Conservation (phyloP, 2,329 filamentous ascomycete species). For the Capronia coronata region DNA sequence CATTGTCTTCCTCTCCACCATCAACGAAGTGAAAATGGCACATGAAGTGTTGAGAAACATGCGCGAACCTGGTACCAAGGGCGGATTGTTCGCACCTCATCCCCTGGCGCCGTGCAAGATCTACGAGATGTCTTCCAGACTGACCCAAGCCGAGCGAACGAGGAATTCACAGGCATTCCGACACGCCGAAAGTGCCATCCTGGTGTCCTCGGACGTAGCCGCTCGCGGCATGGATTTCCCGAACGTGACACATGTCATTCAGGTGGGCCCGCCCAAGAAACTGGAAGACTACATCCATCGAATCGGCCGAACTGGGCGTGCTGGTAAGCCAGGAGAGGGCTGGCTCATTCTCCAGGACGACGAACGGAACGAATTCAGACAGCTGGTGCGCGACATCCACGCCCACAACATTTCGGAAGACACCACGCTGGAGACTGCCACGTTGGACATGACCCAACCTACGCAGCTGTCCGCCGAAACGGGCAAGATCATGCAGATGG, state of each 20-base stretch:
- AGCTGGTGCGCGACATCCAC: slow-evolving; percentile 50
- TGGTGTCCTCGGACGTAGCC: slow-evolving; percentile 46
- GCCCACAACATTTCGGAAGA: slow-evolving; percentile 42
- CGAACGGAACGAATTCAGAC: slow-evolving; percentile 38
- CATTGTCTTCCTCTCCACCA: slow-evolving; percentile 87
- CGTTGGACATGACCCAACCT: slow-evolving; percentile 34
- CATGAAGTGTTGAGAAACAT: slow-evolving; percentile 53
- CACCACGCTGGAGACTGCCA: slow-evolving; percentile 37
- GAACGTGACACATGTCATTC: slow-evolving; percentile 45
- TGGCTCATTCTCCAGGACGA: slow-evolving; percentile 56
- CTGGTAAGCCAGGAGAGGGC: slow-evolving; percentile 55
- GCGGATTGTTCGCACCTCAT: slow-evolving; percentile 59
- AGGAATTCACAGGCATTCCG: slow-evolving; percentile 67
- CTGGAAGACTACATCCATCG: slow-evolving; percentile 45
- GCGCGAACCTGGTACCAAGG: slow-evolving; percentile 36
- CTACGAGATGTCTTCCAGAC: slow-evolving; percentile 67
- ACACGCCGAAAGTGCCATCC: slow-evolving; percentile 41
- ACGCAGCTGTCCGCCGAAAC: slow-evolving; percentile 29
- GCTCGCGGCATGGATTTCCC: slow-evolving; percentile 49
- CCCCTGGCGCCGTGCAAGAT: slow-evolving; percentile 56
- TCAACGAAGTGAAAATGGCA: slow-evolving; percentile 63
- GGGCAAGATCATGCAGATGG: slow-evolving; percentile 28
- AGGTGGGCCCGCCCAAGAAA: slow-evolving; percentile 46
- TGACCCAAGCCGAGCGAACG: slow-evolving; percentile 65
- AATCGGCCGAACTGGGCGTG: slow-evolving; percentile 37